Base-by-base conservation (phyloP, 106 monocot species). In the Apostasia shenzhenica region DNA sequence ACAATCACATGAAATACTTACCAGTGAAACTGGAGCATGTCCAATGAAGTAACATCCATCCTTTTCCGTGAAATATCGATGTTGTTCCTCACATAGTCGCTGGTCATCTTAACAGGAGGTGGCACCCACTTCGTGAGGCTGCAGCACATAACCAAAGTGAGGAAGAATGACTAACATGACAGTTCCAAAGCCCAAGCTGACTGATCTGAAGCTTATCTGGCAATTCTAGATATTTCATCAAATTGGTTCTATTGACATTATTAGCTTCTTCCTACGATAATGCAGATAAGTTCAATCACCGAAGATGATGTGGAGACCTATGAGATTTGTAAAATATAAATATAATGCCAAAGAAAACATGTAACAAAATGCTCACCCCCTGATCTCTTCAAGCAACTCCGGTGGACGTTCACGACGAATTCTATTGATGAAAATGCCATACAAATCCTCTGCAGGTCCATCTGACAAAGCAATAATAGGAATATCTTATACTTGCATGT, bases 1-100 rank as follows among this genome's bases (percentile, higher is more conserved):
- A 48, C 48, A 48, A 62, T 4, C 2, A 12, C 61, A 55, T 6
- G 1, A 40, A 56, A 68, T 53, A 46, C 59, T 37, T 88, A 97
- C 97, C 97, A 97, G 66, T 97, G 97, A 61, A 97, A 97, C 68
- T 97, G 97, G 72, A 97, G 84, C 97, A 97, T 97, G 69, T 92
- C 97, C 72, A 97, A 69, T 71, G 66, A 81, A 72, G 89, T 58
- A 77, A 92, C 89, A 76, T 97, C 97, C 97, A 97, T 97, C 75
- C 97, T 89, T 74, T 89, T 92, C 62, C 86, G 72, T 55, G 97
- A 97, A 59, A 83, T 69, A 45, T 86, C 75, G 64, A 97, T 87
- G 61, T 89, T 97, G 47, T 97, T 81, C 12, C 73, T 73, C 39
- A 97, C 97, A 70, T 77, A 92, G 70, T 57, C 63, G 8, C 87